Evolutionary conservation across 2,329 filamentous ascomycete genomes (phyloP), one percentile per base, ranked within the genome.

Genomic region (Diaporthe vaccinii): DNA sequence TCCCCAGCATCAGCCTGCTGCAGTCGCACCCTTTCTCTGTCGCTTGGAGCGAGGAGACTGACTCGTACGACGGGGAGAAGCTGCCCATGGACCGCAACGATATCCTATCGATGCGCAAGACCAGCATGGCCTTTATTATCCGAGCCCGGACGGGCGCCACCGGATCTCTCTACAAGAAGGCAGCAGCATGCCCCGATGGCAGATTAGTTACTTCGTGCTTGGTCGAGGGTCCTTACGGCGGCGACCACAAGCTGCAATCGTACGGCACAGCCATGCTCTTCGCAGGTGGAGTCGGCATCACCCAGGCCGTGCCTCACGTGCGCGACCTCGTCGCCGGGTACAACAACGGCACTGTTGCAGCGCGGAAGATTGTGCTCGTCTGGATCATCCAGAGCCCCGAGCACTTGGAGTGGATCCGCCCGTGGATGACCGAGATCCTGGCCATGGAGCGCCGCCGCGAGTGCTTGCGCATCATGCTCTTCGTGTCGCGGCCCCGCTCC

Each of bases 351-450:
- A 94, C 92, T 0, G 91, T 93, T 8, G 92, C 93, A 1, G 91
- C 93, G 1, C 91, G 93, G 77, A 93, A 92, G 81, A 88, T 96
- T 68, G 87, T 95, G 7, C 88, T 96, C 34, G 91, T 95, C 55
- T 96, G 94, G 94, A 92, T 92, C 67, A 93, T 96, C 74, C 94
- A 94, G 80, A 93, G 90, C 79, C 93, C 93, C 79, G 94, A 95
- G 85, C 93, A 95, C 82, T 88, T 96, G 41, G 93, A 96, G 83
- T 96, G 93, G 93, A 95, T 95, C 81, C 89, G 93, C 62, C 93
- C 93, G 10, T 95, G 93, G 93, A 95, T 96, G 94, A 95, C 93
- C 4, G 89, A 93, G 80, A 95, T 95, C 77, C 87, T 95, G 53
- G 90, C 90, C 75, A 93, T 95, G 91, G 92, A 94, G 74, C 91